Percentiles rank a stretch among this genome's conserved stretches.
Evolutionary conservation across 139 green algal genomes (phyloP).

Genomic region (Coccomyxa sp.): DNA sequence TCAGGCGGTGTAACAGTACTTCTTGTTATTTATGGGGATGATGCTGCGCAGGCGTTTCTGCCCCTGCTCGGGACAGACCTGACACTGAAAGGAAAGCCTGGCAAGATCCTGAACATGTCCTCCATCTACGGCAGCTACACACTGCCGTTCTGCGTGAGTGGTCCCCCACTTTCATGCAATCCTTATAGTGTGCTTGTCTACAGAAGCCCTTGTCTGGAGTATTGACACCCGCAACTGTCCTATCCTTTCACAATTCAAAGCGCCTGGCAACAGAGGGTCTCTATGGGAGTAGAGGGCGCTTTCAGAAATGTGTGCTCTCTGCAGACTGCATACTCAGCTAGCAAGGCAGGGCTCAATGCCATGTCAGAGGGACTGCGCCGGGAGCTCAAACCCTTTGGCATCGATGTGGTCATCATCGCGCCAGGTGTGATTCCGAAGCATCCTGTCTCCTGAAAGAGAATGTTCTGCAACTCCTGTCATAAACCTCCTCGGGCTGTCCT

Average conservation of each 20-base stretch:
- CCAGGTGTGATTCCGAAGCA: background rate
- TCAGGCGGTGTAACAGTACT: no score
- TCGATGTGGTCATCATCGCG: conserved; percentile 1
- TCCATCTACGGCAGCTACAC: conserved; percentile 10
- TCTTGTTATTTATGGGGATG: no score
- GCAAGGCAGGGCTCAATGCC: background rate
- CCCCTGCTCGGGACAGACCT: conserved; percentile 11
- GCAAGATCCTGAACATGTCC: conserved; percentile 10
- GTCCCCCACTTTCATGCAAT: no score
- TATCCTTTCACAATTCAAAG: no score
- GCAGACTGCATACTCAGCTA: conserved; percentile 1
- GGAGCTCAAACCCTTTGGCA: conserved; percentile 3
- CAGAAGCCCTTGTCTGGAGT: no score
- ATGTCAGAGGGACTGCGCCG: conserved; percentile 3
- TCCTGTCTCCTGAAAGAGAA: background rate
- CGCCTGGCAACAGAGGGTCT: no score
- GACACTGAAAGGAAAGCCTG: background rate
- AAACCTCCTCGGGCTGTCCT: no score
- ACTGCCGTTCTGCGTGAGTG: background rate
- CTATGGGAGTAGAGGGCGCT: no score
- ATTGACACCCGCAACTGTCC: no score
- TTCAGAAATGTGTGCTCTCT: no score
- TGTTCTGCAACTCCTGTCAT: background rate
- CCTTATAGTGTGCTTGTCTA: no score
- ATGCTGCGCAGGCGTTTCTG: conserved; percentile 12